Evolutionary conservation across 73 alveolate genomes (phyloP).

Genomic region (Symbiodinium pilosum): DNA sequence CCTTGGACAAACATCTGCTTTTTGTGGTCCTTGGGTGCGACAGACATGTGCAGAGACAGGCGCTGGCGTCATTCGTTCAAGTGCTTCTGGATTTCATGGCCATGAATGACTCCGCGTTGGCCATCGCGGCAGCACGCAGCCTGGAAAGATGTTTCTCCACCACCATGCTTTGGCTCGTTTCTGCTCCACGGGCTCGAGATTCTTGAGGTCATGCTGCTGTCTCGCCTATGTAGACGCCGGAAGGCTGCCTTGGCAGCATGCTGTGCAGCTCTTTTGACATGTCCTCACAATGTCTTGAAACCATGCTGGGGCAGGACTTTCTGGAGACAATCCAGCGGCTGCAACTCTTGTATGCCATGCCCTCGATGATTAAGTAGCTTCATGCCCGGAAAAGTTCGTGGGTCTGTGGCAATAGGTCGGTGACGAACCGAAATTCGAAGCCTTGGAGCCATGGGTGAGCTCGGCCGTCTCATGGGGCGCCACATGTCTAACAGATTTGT

Average conservation of each 20-base stretch:
- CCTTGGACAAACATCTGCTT: no score
- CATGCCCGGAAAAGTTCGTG: background rate
- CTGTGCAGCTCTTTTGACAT: no score
- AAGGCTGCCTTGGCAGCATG: background rate
- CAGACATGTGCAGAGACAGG: background rate
- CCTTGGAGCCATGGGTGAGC: slow-evolving; percentile 77
- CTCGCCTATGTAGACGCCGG: slow-evolving; percentile 78
- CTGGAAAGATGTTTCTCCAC: no score
- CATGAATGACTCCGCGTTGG: slow-evolving; percentile 77
- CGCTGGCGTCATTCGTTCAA: slow-evolving; percentile 60
- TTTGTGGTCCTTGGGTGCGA: no score
- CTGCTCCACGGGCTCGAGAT: no score
- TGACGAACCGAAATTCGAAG: slow-evolving; percentile 66
- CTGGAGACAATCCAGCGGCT: slow-evolving; percentile 42
- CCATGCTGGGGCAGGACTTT: background rate
- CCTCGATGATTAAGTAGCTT: background rate
- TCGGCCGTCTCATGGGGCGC: no score
- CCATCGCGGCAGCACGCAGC: slow-evolving; percentile 47
- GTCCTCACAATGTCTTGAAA: no score
- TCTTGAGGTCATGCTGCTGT: slow-evolving; percentile 62
- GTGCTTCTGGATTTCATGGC: slow-evolving; percentile 76
- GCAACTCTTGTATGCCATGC: background rate
- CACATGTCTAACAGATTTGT: no score
- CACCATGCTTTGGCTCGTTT: no score
- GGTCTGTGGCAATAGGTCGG: slow-evolving; percentile 22